These are phyloP conservation scores for Monascus ruber DNA, from an alignment of 2,329 filamentous ascomycete species.

Conservation along the genomic window DNA sequence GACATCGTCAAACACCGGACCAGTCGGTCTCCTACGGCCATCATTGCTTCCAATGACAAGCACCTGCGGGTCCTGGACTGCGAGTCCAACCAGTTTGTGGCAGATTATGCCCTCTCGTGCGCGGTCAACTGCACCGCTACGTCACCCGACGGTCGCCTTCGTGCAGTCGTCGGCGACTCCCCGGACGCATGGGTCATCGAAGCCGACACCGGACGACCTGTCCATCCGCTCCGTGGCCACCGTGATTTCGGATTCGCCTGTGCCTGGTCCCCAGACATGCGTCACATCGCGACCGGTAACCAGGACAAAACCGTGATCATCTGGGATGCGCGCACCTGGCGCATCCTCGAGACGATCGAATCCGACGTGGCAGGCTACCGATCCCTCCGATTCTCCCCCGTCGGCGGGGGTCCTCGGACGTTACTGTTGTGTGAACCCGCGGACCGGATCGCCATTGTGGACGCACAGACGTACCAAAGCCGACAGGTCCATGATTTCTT, in stretches of 20 bases:
- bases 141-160: slow-evolving; percentile 31
- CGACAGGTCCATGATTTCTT: slow-evolving; percentile 37
- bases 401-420: slow-evolving; percentile 32
- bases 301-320: slow-evolving; percentile 37
- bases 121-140: slow-evolving; percentile 36
- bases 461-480: slow-evolving; percentile 31
- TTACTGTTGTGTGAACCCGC: slow-evolving; percentile 33
- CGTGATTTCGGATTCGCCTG: slow-evolving; percentile 36
- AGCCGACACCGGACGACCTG: slow-evolving; percentile 29
- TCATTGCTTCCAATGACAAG: slow-evolving; percentile 48
- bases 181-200: slow-evolving; percentile 32
- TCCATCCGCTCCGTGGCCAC: slow-evolving; percentile 29
- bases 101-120: slow-evolving; percentile 25
- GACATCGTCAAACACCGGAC: slow-evolving; percentile 40
- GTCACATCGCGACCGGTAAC: slow-evolving; percentile 36
- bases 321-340: slow-evolving; percentile 35
- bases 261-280: slow-evolving; percentile 37
- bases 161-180: slow-evolving; percentile 35
- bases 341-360: slow-evolving; percentile 27
- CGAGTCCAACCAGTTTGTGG: slow-evolving; percentile 31
- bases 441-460: slow-evolving; percentile 34
- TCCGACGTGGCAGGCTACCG: slow-evolving; percentile 36
- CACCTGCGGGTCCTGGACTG: slow-evolving; percentile 45
- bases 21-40: slow-evolving; percentile 38
- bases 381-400: slow-evolving; percentile 32